Evolutionary conservation across 108 stramenopile genomes (phyloP).

Genomic region (Discostella stelligeroides): DNA sequence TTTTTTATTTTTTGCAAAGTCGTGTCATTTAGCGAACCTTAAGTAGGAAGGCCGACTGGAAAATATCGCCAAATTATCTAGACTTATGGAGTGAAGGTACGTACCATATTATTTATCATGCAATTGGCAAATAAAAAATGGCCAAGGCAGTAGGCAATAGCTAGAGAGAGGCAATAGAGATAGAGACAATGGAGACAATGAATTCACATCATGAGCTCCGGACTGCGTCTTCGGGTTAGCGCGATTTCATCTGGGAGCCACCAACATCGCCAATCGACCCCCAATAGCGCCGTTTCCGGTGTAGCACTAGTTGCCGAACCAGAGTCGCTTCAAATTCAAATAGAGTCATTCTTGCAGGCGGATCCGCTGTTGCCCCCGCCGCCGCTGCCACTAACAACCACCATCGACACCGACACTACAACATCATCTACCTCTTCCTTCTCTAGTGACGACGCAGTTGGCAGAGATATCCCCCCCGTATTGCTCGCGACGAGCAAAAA

Average conservation of each 20-base stretch:
- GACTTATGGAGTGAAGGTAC: too few species aligned
- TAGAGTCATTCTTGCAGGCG: not conserved
- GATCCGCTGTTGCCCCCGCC: not conserved
- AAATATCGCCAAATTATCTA: too few species aligned
- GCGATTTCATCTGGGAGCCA: not conserved
- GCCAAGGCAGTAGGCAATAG: too few species aligned
- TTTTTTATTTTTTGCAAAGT: too few species aligned
- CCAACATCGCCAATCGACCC: not conserved
- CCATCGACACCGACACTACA: not conserved
- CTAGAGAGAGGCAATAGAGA: too few species aligned
- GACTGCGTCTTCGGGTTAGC: slow-evolving; percentile 4
- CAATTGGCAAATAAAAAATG: too few species aligned
- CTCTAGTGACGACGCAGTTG: not conserved
- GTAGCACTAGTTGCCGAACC: not conserved
- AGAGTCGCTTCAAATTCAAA: not conserved
- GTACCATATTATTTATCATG: too few species aligned
- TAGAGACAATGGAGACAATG: not conserved
- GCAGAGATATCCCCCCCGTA: not conserved
- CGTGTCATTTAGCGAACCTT: too few species aligned
- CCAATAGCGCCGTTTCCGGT: not conserved
- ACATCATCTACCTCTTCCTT: not conserved
- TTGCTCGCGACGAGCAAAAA: not conserved
- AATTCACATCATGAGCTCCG: slow-evolving; percentile 8
- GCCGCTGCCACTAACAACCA: not conserved
- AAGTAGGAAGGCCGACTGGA: too few species aligned